A percentile compares a stretch with the other conserved stretches of the same genome.
phyloP scores from a whole-genome alignment of 306 rosid species.

The Malus asiatica region DNA sequence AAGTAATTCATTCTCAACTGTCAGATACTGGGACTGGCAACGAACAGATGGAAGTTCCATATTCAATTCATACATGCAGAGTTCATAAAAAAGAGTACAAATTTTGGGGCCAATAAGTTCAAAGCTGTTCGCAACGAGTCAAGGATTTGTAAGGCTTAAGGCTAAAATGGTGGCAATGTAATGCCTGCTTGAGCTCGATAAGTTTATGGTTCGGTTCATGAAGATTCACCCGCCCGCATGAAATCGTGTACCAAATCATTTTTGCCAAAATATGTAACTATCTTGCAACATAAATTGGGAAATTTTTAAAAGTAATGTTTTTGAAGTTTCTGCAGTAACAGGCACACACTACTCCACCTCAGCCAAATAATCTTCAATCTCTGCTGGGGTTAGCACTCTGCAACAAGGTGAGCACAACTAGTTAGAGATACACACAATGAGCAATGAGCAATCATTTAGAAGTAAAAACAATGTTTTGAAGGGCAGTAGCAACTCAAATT shows the following conservation, averaged over 20 bases:
- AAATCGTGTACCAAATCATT: not conserved
- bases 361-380: constrained; percentile 88
- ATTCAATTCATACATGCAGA: not conserved
- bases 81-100: not conserved
- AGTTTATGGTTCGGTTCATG: not conserved
- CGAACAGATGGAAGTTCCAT: not conserved
- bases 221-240: not conserved
- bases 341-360: constrained; percentile 73
- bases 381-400: constrained; percentile 95
- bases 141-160: not conserved
- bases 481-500: not conserved
- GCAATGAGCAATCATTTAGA: not conserved
- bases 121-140: not conserved
- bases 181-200: not conserved
- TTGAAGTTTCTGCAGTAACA: not conserved
- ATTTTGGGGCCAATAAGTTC: not conserved
- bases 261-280: not conserved
- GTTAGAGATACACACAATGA: not conserved
- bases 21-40: not conserved
- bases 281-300: not conserved
- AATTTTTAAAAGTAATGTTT: not conserved
- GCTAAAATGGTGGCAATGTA: not conserved
- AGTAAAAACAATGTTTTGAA: not conserved
- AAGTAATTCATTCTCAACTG: no score
- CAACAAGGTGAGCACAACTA: constrained; percentile 15